Percentiles rank a stretch among this genome's conserved stretches.
Conservation (phyloP, 2,329 filamentous ascomycete genomes). For the Simplicillium aogashimaense region DNA sequence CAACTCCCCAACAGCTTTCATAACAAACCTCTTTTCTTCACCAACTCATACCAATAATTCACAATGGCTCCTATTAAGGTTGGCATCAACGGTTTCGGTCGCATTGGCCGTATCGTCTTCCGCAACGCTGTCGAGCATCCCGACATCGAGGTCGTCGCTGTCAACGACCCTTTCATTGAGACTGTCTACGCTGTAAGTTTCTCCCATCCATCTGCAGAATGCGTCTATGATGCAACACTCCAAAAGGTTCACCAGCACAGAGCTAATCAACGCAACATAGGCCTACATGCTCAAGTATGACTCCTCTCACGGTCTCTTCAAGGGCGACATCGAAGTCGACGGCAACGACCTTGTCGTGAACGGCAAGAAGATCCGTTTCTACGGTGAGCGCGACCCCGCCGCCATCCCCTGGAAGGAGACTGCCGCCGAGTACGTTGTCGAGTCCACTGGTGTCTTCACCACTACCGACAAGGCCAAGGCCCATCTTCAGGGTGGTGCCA, state of each 20-base stretch:
- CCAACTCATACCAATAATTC: conserved; percentile 7
- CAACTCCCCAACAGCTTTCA: conserved; percentile 2
- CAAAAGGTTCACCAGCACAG: too few species aligned
- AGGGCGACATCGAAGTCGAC: conserved; percentile 72
- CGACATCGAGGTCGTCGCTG: conserved; percentile 86
- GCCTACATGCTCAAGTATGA: conserved; percentile 99
- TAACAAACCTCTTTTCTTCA: conserved; percentile 2
- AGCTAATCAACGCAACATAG: conserved; percentile 30
- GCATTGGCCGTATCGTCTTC: conserved; percentile 98
- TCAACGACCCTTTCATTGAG: conserved; percentile 99
- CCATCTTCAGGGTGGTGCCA: conserved; percentile 92
- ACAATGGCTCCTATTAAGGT: conserved; percentile 55
- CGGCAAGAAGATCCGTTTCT: conserved; percentile 92
- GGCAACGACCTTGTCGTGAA: conserved; percentile 72
- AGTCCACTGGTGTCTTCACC: conserved; percentile 99
- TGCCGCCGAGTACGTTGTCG: conserved; percentile 87
- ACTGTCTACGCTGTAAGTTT: conserved; percentile 86
- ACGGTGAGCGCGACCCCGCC: conserved; percentile 82
- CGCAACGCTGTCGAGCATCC: conserved; percentile 89
- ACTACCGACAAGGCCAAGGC: conserved; percentile 91
- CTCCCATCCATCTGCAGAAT: conserved; percentile 1
- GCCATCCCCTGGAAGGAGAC: conserved; percentile 84
- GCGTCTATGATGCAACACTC: too few species aligned
- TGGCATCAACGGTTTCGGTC: conserved; percentile 99
- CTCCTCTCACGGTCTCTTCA: conserved; percentile 93